Percentiles rank a stretch among this genome's conserved stretches.
Evolutionary conservation across 2,329 filamentous ascomycete genomes (phyloP).

Genomic region (Cladosporium colombiae): DNA sequence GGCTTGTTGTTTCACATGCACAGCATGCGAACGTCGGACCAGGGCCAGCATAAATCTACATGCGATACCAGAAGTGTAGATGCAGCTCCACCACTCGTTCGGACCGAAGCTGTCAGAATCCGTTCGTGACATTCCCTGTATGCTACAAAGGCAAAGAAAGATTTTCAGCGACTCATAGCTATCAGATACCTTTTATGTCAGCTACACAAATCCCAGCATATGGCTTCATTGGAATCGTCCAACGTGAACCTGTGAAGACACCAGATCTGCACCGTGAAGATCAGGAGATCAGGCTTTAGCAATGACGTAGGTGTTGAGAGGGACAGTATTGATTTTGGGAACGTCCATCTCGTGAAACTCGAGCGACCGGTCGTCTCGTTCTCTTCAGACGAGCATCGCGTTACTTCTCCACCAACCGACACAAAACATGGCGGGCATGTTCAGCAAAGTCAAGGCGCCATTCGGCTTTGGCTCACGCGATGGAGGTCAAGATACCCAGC

Average conservation of each 20-base stretch:
- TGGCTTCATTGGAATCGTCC: not conserved
- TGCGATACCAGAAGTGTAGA: not conserved
- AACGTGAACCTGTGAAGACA: not conserved
- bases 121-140: not conserved
- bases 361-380: not conserved
- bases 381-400: not conserved
- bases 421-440: conserved; percentile 30
- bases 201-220: not conserved
- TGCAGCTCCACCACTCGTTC: not conserved
- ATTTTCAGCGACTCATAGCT: not conserved
- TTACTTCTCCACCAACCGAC: not conserved
- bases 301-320: not conserved
- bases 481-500: conserved; percentile 14
- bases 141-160: not conserved
- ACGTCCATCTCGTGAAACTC: not conserved
- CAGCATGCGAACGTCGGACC: too few species aligned
- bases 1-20: conserved; percentile 9
- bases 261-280: not conserved
- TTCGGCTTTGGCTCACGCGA: conserved; percentile 26
- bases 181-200: not conserved
- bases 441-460: conserved; percentile 28
- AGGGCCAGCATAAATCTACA: not conserved
- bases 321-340: not conserved
- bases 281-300: not conserved
- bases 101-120: not conserved